phyloP scores from a whole-genome alignment of 768 basidiomycete genomes.

The Aureoboletus auriporus region DNA sequence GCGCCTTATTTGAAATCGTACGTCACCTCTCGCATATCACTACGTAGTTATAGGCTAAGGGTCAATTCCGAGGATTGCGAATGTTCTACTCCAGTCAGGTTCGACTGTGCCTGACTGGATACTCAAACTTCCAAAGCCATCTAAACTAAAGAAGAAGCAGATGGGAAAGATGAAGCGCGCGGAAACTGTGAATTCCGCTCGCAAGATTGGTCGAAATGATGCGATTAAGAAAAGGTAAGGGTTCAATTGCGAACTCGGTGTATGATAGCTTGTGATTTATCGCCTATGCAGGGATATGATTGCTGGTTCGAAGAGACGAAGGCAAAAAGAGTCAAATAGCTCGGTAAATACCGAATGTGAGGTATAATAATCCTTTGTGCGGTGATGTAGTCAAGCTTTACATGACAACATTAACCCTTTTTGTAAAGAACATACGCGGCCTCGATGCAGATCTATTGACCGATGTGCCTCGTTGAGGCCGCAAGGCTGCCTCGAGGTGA shows the following conservation, averaged over 20 bases:
- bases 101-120: slow-evolving; percentile 94
- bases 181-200: slow-evolving; percentile 67
- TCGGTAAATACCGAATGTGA: too few relatives aligned
- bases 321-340: too few relatives aligned
- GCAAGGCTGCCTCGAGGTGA: slow-evolving; percentile 40
- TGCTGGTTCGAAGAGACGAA: slow-evolving; percentile 65
- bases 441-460: slow-evolving; percentile 26
- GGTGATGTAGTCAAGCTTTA: too few relatives aligned
- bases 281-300: slow-evolving; percentile 65
- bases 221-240: slow-evolving; percentile 69
- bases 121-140: slow-evolving; percentile 87
- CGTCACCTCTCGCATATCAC: slow-evolving; percentile 18
- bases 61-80: slow-evolving; percentile 67
- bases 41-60: slow-evolving; percentile 8
- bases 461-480: slow-evolving; percentile 30
- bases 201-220: slow-evolving; percentile 63
- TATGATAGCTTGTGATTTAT: neutral
- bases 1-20: slow-evolving; percentile 88
- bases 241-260: neutral
- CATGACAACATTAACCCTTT: too few relatives aligned
- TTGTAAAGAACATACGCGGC: neutral
- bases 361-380: too few relatives aligned
- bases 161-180: slow-evolving; percentile 85
- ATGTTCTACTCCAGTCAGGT: slow-evolving; percentile 91
- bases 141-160: slow-evolving; percentile 78